Conservation (phyloP, 169 alveolate species). For the Perkinsus olseni region DNA sequence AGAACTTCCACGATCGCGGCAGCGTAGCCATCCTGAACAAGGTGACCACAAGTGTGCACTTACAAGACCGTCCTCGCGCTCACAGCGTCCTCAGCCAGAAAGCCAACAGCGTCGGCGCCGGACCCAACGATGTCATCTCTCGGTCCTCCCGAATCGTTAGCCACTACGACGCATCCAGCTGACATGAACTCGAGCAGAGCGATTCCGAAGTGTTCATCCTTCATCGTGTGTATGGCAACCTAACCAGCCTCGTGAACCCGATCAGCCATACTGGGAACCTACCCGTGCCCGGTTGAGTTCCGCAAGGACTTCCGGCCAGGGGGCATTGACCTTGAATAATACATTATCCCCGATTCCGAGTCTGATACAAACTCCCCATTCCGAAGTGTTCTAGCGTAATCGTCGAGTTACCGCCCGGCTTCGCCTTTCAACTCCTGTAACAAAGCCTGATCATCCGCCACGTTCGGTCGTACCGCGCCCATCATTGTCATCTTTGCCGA, state of each 20-base stretch:
- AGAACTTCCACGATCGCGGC: not conserved
- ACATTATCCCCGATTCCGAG: slow-evolving; percentile 17
- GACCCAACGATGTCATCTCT: slow-evolving; percentile 57
- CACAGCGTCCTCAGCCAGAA: slow-evolving; percentile 38
- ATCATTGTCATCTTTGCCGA: not conserved
- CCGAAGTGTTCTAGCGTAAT: slow-evolving; percentile 32
- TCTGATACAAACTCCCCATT: slow-evolving; percentile 16
- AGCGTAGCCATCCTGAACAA: not conserved
- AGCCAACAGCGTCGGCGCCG: slow-evolving; percentile 47
- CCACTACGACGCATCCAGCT: slow-evolving; percentile 68
- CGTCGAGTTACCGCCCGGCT: slow-evolving; percentile 57
- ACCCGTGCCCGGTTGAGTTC: slow-evolving; percentile 33
- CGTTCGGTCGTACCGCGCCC: slow-evolving; percentile 12
- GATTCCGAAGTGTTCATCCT: slow-evolving; percentile 82
- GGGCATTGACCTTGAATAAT: slow-evolving; percentile 12
- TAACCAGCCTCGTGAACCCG: slow-evolving; percentile 34
- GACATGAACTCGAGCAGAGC: slow-evolving; percentile 81
- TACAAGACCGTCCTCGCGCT: not conserved
- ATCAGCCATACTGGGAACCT: slow-evolving; percentile 19
- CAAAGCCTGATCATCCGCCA: slow-evolving; percentile 20
- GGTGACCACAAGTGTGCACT: not conserved
- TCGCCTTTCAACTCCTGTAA: slow-evolving; percentile 32
- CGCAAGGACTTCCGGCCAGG: slow-evolving; percentile 19
- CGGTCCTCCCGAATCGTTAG: slow-evolving; percentile 86
- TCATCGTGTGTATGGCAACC: slow-evolving; percentile 83